Conservation (phyloP, 1,139 yeast species). For the Taphrina betulina region DNA sequence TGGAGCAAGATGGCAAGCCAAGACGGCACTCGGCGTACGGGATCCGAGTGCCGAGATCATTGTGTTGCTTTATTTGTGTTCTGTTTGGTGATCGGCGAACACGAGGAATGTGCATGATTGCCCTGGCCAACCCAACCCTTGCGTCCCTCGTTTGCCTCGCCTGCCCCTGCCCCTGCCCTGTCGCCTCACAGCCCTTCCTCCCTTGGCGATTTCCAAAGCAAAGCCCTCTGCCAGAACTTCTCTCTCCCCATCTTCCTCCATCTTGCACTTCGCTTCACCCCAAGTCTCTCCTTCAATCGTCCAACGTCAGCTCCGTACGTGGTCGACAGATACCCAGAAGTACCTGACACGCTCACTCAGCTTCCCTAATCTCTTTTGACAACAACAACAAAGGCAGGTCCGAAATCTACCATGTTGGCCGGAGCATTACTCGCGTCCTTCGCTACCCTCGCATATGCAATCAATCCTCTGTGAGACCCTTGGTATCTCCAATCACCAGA, state of each 20-base stretch:
- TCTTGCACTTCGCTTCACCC: neutral
- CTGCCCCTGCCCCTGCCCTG: neutral
- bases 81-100: no score
- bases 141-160: neutral
- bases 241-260: neutral
- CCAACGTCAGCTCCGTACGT: neutral
- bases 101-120: no score
- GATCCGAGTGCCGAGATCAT: no score
- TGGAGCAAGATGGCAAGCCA: no score
- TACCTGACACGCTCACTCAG: neutral
- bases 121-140: no score
- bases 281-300: neutral
- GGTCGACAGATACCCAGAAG: neutral
- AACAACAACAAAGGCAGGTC: neutral
- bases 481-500: neutral
- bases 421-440: constrained; percentile 18
- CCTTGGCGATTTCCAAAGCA: no score
- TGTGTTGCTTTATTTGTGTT: no score
- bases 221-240: neutral
- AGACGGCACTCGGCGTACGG: no score
- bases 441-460: constrained; percentile 23
- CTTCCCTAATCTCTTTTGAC: neutral
- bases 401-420: constrained; percentile 6
- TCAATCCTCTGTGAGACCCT: constrained; percentile 30
- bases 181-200: no score